A percentile compares a stretch with the other conserved stretches of the same genome.
Evolutionary conservation across 768 basidiomycete genomes (phyloP).

Genomic region (Tricholoma saponaceum): DNA sequence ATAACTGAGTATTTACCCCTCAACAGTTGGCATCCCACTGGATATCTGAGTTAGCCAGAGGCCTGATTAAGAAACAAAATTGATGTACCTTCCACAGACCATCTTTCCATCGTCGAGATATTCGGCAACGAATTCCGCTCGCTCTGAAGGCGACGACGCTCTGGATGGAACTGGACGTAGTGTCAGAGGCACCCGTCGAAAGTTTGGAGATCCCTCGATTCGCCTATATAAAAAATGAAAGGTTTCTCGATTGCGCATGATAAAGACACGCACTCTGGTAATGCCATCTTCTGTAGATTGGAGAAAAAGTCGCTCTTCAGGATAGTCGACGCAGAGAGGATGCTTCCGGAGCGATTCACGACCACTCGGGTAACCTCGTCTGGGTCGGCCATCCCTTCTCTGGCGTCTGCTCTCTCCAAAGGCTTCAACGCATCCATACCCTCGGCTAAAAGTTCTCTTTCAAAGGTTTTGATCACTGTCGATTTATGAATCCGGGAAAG

Average conservation of each 20-base stretch:
- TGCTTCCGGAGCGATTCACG: slow-evolving; percentile 74
- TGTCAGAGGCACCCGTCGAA: slow-evolving; percentile 74
- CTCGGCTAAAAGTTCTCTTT: slow-evolving; percentile 83
- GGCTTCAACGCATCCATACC: slow-evolving; percentile 78
- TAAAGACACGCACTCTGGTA: slow-evolving; percentile 73
- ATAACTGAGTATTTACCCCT: slow-evolving; percentile 49
- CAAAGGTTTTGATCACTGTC: slow-evolving; percentile 90
- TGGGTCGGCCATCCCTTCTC: slow-evolving; percentile 72
- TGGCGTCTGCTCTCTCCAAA: slow-evolving; percentile 64
- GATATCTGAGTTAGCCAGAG: slow-evolving; percentile 10
- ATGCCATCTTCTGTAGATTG: slow-evolving; percentile 92
- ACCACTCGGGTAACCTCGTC: slow-evolving; percentile 92
- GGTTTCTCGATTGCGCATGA: not conserved
- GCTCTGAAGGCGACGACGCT: slow-evolving; percentile 24
- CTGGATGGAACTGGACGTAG: slow-evolving; percentile 32
- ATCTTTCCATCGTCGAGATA: slow-evolving; percentile 44
- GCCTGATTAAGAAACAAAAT: not conserved
- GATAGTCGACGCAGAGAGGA: slow-evolving; percentile 89
- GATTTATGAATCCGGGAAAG: not conserved
- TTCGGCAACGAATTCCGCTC: slow-evolving; percentile 34
- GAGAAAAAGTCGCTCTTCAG: slow-evolving; percentile 95
- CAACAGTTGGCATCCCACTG: slow-evolving; percentile 93
- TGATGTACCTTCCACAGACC: slow-evolving; percentile 71
- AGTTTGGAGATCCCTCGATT: slow-evolving; percentile 93
- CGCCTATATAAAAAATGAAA: slow-evolving; percentile 42